A percentile compares a stretch with the other conserved stretches of the same genome.
Evolutionary conservation across 2,329 filamentous ascomycete genomes (phyloP).

Genomic region (Sclerotinia glacialis): DNA sequence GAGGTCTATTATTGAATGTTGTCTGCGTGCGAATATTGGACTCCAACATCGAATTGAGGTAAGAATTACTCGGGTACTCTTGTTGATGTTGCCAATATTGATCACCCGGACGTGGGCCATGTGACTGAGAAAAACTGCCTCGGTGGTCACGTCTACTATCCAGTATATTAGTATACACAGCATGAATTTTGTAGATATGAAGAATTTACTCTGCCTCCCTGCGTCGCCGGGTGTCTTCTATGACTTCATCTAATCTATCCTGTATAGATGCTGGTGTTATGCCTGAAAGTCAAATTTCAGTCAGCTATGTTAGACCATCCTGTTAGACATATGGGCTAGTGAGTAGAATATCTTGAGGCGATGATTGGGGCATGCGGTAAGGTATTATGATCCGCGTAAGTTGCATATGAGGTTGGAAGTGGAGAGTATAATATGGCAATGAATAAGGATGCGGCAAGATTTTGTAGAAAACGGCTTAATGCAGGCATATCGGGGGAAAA

Average conservation of each 20-base stretch:
- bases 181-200: accelerated
- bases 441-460: no score
- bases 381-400: no score
- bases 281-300: background rate
- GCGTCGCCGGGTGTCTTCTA: background rate
- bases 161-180: accelerated
- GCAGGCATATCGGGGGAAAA: no score
- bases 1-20: accelerated
- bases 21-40: accelerated
- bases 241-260: background rate
- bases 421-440: background rate
- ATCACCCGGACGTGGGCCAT: no score
- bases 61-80: accelerated
- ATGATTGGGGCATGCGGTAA: no score
- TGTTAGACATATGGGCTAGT: no score
- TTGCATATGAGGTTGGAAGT: no score
- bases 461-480: no score
- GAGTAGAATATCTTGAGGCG: background rate
- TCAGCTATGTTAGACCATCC: no score
- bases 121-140: background rate
- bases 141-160: no score
- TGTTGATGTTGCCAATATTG: background rate
- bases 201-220: background rate
- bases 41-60: accelerated
- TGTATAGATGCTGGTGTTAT: background rate